Evolutionary conservation across 75 land plant genomes (phyloP).

Genomic region (Ceratopteris richardii): DNA sequence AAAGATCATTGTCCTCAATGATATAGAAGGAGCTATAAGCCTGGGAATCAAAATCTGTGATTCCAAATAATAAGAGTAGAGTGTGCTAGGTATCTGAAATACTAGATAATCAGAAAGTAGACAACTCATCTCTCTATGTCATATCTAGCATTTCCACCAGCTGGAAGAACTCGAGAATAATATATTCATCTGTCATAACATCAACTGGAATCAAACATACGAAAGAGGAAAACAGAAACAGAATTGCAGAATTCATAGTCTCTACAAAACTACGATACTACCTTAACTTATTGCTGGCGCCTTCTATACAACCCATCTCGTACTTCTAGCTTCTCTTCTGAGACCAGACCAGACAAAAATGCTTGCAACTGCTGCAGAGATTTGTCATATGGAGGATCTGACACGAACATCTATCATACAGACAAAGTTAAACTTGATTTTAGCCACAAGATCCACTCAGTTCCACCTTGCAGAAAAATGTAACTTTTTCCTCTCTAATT

Average conservation of each 20-base stretch:
- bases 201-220: background rate
- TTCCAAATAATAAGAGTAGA: no score
- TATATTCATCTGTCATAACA: background rate
- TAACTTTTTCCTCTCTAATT: no score
- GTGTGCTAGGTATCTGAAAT: background rate
- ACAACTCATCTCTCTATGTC: background rate
- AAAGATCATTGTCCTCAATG: no score
- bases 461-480: background rate
- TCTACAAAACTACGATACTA: background rate
- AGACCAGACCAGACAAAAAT: slow-evolving; percentile 60
- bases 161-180: background rate
- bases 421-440: no score
- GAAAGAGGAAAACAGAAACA: background rate
- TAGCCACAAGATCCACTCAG: background rate
- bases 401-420: slow-evolving; percentile 62
- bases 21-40: no score
- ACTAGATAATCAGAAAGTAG: background rate
- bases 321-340: slow-evolving; percentile 81
- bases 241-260: no score
- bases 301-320: slow-evolving; percentile 58
- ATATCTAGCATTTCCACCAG: background rate
- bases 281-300: slow-evolving; percentile 3
- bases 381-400: slow-evolving; percentile 79
- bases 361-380: slow-evolving; percentile 87
- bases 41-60: no score